phyloP scores from a whole-genome alignment of 345 rosid genomes.

The Aquilaria sinensis region DNA sequence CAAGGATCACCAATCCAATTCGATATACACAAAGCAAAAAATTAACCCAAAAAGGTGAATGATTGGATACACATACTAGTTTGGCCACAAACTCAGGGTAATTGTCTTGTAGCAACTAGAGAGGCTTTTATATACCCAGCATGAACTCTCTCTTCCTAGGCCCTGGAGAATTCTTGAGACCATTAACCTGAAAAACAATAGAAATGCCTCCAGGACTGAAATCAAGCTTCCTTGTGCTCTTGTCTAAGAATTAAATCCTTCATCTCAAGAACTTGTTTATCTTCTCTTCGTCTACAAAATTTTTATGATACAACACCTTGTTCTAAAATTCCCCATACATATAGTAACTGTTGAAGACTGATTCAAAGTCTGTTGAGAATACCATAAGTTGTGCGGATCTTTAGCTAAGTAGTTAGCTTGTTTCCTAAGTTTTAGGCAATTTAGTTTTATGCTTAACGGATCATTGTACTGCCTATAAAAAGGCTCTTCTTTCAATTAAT shows the following conservation, averaged over 20 bases:
- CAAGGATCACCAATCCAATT: no score
- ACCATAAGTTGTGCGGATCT: no score
- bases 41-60: no score
- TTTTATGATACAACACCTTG: conserved; percentile 63
- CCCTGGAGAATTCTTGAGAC: conserved; percentile 76
- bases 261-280: conserved; percentile 55
- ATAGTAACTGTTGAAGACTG: conserved; percentile 16
- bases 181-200: conserved; percentile 74
- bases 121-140: conserved; percentile 62
- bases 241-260: conserved; percentile 84
- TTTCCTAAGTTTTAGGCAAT: no score
- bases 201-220: conserved; percentile 64
- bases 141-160: conserved; percentile 70
- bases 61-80: no score
- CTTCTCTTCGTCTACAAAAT: conserved; percentile 65
- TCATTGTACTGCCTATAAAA: no score
- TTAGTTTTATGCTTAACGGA: no score
- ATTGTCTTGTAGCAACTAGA: conserved; percentile 75
- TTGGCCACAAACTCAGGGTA: conserved; percentile 79
- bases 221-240: conserved; percentile 74
- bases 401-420: no score
- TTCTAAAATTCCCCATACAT: conserved; percentile 82
- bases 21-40: no score
- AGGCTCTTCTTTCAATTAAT: no score
- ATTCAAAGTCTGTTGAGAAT: no score